These are phyloP conservation scores for Cicer yamashitae DNA, from an alignment of 306 rosid species.

Conservation along the genomic window DNA sequence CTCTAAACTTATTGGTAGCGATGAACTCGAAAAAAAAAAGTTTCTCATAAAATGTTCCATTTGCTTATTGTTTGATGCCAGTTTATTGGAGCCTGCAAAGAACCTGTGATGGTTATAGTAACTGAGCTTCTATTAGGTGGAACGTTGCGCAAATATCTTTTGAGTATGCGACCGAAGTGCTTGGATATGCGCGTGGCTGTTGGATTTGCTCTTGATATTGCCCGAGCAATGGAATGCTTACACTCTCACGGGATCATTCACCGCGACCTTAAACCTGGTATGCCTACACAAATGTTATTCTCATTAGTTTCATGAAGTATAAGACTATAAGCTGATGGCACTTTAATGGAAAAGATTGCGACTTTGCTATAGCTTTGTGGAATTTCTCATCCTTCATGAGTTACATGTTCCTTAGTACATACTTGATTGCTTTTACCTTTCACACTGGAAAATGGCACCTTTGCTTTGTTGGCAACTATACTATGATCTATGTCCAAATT, in stretches of 20 bases:
- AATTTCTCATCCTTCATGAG: neutral
- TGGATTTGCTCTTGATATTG: conserved; percentile 86
- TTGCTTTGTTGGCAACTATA: conserved; percentile 18
- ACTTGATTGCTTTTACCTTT: conserved; percentile 11
- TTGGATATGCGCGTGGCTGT: conserved; percentile 71
- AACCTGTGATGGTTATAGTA: conserved; percentile 94
- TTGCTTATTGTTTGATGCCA: conserved; percentile 50
- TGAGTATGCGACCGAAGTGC: conserved; percentile 77
- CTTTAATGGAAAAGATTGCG: neutral
- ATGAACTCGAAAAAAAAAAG: neutral
- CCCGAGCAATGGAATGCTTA: conserved; percentile 87
- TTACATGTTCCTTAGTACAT: conserved; percentile 11
- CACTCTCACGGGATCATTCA: conserved; percentile 97
- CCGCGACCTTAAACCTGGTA: conserved; percentile 97
- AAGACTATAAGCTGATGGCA: conserved; percentile 11
- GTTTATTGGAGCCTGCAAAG: conserved; percentile 98
- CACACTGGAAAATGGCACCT: conserved; percentile 6
- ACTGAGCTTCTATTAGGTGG: conserved; percentile 91
- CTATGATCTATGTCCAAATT: conserved; percentile 11
- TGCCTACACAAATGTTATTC: conserved; percentile 12
- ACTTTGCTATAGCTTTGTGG: conserved; percentile 12
- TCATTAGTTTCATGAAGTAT: conserved; percentile 18
- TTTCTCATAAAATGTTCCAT: conserved; percentile 41
- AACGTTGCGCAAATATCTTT: conserved; percentile 81
- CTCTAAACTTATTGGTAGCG: conserved; percentile 20